Evolutionary conservation across 1,284 basidiomycete species (phyloP).

Genomic region (Irpex sp.): DNA sequence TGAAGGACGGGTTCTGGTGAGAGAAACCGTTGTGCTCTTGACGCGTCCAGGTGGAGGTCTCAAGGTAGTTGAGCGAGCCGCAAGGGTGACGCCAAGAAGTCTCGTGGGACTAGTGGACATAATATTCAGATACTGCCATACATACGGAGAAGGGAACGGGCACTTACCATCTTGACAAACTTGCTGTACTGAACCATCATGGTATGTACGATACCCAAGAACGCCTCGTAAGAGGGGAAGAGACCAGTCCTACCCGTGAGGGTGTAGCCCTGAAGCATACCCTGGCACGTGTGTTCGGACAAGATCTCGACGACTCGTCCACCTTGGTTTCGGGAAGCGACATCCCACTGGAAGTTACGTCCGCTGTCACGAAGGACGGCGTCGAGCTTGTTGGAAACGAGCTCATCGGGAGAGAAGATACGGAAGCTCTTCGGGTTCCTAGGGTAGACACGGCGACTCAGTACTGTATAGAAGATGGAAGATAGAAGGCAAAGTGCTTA

Average conservation of each 20-base stretch:
- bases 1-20: slow-evolving; percentile 86
- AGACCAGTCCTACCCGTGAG: slow-evolving; percentile 79
- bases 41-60: slow-evolving; percentile 84
- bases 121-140: not conserved
- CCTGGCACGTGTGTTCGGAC: slow-evolving; percentile 86
- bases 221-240: slow-evolving; percentile 89
- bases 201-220: slow-evolving; percentile 75
- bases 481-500: slow-evolving; percentile 25
- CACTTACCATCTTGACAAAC: slow-evolving; percentile 67
- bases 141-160: slow-evolving; percentile 20
- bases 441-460: not conserved
- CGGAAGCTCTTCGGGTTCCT: slow-evolving; percentile 77
- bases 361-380: slow-evolving; percentile 62
- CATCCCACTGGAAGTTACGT: slow-evolving; percentile 84
- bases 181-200: slow-evolving; percentile 86
- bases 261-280: slow-evolving; percentile 84
- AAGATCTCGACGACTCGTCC: slow-evolving; percentile 86
- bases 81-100: slow-evolving; percentile 71
- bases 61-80: slow-evolving; percentile 81
- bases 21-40: slow-evolving; percentile 80
- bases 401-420: slow-evolving; percentile 90
- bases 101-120: slow-evolving; percentile 45
- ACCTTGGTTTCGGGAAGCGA: slow-evolving; percentile 54
- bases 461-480: not conserved
- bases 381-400: slow-evolving; percentile 88